Evolutionary conservation across 164 flowering plant species (phyloP).

Genomic region (Hamamelis virginiana): DNA sequence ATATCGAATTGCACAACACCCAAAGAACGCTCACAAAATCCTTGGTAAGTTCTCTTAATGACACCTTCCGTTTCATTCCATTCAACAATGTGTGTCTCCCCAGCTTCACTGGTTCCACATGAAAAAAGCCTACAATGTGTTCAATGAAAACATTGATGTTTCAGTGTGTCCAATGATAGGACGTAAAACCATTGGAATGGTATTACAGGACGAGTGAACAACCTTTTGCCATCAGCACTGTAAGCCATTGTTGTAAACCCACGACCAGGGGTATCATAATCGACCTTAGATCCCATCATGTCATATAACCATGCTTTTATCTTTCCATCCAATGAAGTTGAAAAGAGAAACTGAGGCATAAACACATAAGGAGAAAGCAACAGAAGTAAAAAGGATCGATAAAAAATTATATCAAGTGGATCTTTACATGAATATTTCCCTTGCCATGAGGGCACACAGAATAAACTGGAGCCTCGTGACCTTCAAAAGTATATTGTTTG

Average conservation of each 20-base stretch:
- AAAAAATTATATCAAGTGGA: background rate
- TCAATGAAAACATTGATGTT: too few species aligned
- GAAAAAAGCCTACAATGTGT: constrained; percentile 64
- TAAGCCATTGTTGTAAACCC: constrained; percentile 95
- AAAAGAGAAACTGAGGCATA: constrained; percentile 70
- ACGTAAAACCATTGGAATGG: too few species aligned
- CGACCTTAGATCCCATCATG: constrained; percentile 80
- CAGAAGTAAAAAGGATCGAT: background rate
- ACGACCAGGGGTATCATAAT: constrained; percentile 88
- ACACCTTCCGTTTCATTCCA: constrained; percentile 98
- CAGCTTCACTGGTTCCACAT: constrained; percentile 91
- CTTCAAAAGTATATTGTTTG: constrained; percentile 75
- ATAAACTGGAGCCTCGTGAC: constrained; percentile 88
- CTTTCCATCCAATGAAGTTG: constrained; percentile 89
- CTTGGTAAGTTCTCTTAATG: constrained; percentile 74
- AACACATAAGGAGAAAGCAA: constrained; percentile 5
- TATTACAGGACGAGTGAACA: background rate
- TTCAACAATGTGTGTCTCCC: constrained; percentile 80
- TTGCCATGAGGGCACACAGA: constrained; percentile 90
- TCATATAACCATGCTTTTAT: constrained; percentile 96
- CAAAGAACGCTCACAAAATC: constrained; percentile 68
- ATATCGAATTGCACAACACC: constrained; percentile 91
- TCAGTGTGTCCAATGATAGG: too few species aligned
- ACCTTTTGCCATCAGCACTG: constrained; percentile 95
- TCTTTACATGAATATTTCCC: constrained; percentile 73